Conservation (phyloP, 371 early-diverging fungal genomes). For the Smittium culicis region DNA sequence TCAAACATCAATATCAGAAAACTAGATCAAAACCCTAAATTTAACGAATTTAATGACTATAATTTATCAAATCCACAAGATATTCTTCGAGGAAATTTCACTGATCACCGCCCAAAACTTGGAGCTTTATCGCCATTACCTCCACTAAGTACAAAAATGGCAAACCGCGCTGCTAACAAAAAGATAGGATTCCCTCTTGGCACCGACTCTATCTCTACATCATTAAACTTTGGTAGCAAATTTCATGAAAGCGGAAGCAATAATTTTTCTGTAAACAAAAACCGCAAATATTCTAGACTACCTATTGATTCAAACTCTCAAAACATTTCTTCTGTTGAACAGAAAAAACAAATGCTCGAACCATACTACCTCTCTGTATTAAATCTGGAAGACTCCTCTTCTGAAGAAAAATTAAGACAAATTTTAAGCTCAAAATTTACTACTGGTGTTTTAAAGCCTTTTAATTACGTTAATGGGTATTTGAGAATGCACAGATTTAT, state of each 20-base stretch:
- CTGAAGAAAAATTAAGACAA: slow-evolving; percentile 67
- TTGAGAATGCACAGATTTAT: slow-evolving; percentile 74
- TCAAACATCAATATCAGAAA: no score
- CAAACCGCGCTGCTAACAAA: not conserved
- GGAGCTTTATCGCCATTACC: not conserved
- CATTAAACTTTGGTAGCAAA: not conserved
- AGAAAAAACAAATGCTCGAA: slow-evolving; percentile 36
- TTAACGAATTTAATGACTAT: no score
- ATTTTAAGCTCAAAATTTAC: slow-evolving; percentile 84
- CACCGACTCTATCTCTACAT: not conserved
- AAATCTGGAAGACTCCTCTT: slow-evolving; percentile 63
- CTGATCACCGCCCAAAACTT: not conserved
- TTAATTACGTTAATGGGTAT: slow-evolving; percentile 83
- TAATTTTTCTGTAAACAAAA: no score
- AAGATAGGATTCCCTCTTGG: not conserved
- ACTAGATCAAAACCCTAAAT: no score
- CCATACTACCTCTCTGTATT: slow-evolving; percentile 78
- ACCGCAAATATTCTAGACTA: no score
- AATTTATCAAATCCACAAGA: not conserved
- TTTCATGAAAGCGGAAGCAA: no score
- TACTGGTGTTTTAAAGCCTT: slow-evolving; percentile 82
- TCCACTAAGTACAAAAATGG: not conserved
- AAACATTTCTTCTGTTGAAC: no score
- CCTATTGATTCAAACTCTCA: no score
- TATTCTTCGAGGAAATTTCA: not conserved